These are phyloP conservation scores for Yarrowia sp. DNA, from an alignment of 805 yeast species.

Conservation along the genomic window DNA sequence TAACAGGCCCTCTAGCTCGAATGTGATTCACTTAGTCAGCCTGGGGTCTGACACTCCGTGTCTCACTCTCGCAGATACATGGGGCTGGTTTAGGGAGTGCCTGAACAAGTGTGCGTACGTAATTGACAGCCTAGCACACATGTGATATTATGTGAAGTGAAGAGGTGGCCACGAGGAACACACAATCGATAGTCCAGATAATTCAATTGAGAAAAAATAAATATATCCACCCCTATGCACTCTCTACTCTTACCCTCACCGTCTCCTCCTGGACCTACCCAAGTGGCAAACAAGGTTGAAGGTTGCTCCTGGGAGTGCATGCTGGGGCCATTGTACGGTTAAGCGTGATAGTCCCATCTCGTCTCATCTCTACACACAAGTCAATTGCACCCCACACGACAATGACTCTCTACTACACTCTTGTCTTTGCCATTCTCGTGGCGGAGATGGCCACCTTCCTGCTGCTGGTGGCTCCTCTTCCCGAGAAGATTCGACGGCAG, in stretches of 20 bases:
- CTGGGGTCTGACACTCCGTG: neutral
- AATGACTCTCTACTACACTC: conserved; percentile 47
- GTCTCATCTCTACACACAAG: neutral
- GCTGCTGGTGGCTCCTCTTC: conserved; percentile 80
- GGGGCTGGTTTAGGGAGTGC: neutral
- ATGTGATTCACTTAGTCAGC: neutral
- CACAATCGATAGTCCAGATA: too few relatives aligned
- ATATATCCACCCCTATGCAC: neutral
- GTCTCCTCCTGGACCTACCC: neutral
- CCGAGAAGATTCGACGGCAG: conserved; percentile 60
- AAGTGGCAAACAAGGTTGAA: conserved; percentile 25
- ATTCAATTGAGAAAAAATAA: too few relatives aligned
- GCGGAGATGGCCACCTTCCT: conserved; percentile 77
- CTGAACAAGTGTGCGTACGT: neutral
- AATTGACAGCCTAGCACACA: neutral
- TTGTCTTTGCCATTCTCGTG: conserved; percentile 72
- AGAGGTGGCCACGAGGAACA: too few relatives aligned
- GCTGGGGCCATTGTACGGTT: conserved; percentile 7
- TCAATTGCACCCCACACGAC: conserved; percentile 1
- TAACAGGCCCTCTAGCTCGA: too few relatives aligned
- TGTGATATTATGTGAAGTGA: too few relatives aligned
- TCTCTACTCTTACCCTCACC: neutral
- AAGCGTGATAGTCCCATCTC: neutral
- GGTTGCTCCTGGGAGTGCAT: conserved; percentile 20
- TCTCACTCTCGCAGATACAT: neutral